Base-by-base conservation (phyloP, 768 basidiomycete genomes). In the Lactifluus volemus region DNA sequence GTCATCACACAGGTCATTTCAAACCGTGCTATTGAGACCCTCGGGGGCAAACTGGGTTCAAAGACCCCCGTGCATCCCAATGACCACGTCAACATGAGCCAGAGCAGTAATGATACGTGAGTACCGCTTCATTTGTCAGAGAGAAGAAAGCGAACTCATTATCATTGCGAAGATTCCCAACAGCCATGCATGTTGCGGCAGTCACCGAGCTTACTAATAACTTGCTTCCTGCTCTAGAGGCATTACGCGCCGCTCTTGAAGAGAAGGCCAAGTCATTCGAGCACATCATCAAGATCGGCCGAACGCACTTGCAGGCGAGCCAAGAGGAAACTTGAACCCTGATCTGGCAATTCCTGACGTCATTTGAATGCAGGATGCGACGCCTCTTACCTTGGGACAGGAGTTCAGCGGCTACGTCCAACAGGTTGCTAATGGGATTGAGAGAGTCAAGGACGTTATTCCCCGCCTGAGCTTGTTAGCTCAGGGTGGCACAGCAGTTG, bases 61-160 rank as follows among this genome's bases (percentile, higher is more conserved):
- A 99, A 98, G 80, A 92, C 80, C 68, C 97, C 97, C 9, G 95
- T 99, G 2, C 97, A 99, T 72, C 97, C 97, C 41, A 99, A 99
- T 73, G 97, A 99, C 71, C 97, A 99, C 75, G 95, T 98, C 68
- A 99, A 99, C 79, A 96, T 89, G 89, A 93, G 92, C 73, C 96
- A 98, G 74, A 96, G 92, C 66, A 95, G 92, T 70, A 99, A 99
- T 70, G 97, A 99, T 75, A 94, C 95, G 92, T 93, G 72, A 69
- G 88, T 78, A 38, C 8, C 38, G 47, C 45, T 44, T 21, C 6
- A 34, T 62, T 21, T 34, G n/a, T 34, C n/a, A 25, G 15, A n/a
- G 17, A n/a, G 15, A n/a, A 38, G n/a, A n/a, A 10, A 8, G 5
- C 15, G 19, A 5, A 29, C 42, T 56, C 32, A 60, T 36, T 15